Conservation (phyloP, 208 protist genomes). For the Wallacemonas sp. region DNA sequence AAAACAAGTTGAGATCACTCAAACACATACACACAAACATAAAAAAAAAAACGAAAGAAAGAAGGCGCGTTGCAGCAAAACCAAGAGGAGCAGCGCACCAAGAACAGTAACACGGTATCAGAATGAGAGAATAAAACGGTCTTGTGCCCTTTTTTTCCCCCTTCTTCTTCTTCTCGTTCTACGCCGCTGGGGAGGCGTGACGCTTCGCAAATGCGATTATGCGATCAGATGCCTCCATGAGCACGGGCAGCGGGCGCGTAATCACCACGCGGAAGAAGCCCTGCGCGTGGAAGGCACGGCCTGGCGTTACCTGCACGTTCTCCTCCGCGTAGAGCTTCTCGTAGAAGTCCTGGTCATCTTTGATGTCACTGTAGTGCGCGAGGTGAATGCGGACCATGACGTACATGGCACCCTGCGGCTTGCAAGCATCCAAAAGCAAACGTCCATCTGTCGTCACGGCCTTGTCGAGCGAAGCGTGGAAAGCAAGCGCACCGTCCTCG, state of each 20-base stretch:
- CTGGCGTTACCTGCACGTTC: constrained; percentile 89
- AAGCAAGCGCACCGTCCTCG: constrained; percentile 37
- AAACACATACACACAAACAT: neutral
- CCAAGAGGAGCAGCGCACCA: no score
- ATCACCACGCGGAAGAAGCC: constrained; percentile 78
- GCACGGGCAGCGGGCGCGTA: constrained; percentile 61
- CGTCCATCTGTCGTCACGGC: constrained; percentile 50
- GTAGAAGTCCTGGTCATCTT: constrained; percentile 82
- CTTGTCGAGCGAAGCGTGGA: constrained; percentile 42
- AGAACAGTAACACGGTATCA: no score
- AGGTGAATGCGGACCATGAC: constrained; percentile 85
- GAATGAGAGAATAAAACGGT: no score
- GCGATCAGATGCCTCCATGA: constrained; percentile 77
- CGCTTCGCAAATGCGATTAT: constrained; percentile 77
- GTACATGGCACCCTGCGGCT: constrained; percentile 90
- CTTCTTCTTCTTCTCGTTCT: no score
- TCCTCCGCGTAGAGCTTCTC: constrained; percentile 81
- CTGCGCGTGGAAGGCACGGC: constrained; percentile 51
- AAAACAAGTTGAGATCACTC: neutral
- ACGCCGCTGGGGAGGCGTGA: constrained; percentile 19
- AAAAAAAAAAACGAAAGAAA: neutral
- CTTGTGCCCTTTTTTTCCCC: no score
- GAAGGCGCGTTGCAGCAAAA: no score
- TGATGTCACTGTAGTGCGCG: constrained; percentile 62
- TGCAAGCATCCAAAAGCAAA: constrained; percentile 22